Base-by-base conservation (phyloP, 345 rosid species). In the Bruguiera parviflora region DNA sequence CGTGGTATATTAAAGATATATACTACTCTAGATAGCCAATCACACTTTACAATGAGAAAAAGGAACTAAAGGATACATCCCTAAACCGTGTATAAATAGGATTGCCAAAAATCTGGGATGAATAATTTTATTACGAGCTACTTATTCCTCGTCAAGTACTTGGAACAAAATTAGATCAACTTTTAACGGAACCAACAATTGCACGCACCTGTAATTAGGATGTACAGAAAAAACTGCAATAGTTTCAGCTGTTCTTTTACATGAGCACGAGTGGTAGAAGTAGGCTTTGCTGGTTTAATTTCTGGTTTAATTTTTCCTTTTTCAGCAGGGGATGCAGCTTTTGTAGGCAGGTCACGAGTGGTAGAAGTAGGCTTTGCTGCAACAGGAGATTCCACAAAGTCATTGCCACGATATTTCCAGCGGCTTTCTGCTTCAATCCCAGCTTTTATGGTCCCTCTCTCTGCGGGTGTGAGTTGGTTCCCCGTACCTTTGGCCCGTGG, bases 371-470 rank as follows among this genome's bases (percentile, higher is more conserved):
- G 39, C 6, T 35, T 35, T 43, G 61, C 49, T 6, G 73, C 49
- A 8, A 57, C 20, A 3, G 53, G 39, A 68, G 81, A 62, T 69
- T 76, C 71, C 18, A 28, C 55, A 31, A 25, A 18, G 88, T 71
- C 71, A 46, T 69, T 76, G 66, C 56, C 22, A 65, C 43, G 63
- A 61, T 66, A 53, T 27, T 24, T 67, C 60, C 43, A 24, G 35
- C 53, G 68, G 56, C 57, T 65, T 75, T 56, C 68, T 19, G 53
- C 28, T 49, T 59, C 75, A 24, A 2, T 66, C 63, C 70, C 84
- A 19, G 74, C 70, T 51, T 53, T 56, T 53, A 57, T 39, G 63
- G 24, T n/a, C 19, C 60, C 71, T 16, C 75, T 65, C 51, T 55
- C 66, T 18, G 53, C 66, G 4, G 58, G 60, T 63, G 73, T 72